These are phyloP conservation scores for Fonsecaea erecta DNA, from an alignment of 2,329 filamentous ascomycete genomes.

Conservation along the genomic window DNA sequence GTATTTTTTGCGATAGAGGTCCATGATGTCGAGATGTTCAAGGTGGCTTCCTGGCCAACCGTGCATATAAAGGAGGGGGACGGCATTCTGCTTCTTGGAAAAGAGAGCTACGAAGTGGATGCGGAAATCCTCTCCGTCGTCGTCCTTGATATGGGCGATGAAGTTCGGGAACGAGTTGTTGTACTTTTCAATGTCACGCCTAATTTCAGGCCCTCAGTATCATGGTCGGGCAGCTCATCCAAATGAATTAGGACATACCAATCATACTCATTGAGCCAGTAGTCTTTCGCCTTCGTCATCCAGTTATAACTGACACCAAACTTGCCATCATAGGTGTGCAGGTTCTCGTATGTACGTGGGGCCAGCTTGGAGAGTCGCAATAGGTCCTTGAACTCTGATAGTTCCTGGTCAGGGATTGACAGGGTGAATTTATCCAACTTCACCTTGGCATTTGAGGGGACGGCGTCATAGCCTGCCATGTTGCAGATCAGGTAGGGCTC, in stretches of 20 bases:
- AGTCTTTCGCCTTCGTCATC: conserved; percentile 23
- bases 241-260: background rate
- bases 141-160: conserved; percentile 49
- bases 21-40: conserved; percentile 61
- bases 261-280: conserved; percentile 20
- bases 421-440: conserved; percentile 22
- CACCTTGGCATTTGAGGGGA: conserved; percentile 14
- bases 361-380: conserved; percentile 56
- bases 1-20: conserved; percentile 53
- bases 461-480: conserved; percentile 23
- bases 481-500: background rate
- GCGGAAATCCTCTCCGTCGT: conserved; percentile 42
- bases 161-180: conserved; percentile 60
- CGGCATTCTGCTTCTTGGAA: conserved; percentile 55
- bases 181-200: conserved; percentile 40
- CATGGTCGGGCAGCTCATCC: background rate
- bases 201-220: background rate
- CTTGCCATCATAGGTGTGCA: conserved; percentile 43
- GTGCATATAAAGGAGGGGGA: conserved; percentile 60
- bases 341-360: conserved; percentile 56
- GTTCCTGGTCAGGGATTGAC: conserved; percentile 45
- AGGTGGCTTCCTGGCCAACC: conserved; percentile 45
- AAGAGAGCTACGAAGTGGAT: conserved; percentile 63
- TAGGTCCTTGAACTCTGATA: conserved; percentile 54
- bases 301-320: conserved; percentile 19